Base-by-base conservation (phyloP, 192 early-diverging fungal species). In the Backusella mclennaniae region DNA sequence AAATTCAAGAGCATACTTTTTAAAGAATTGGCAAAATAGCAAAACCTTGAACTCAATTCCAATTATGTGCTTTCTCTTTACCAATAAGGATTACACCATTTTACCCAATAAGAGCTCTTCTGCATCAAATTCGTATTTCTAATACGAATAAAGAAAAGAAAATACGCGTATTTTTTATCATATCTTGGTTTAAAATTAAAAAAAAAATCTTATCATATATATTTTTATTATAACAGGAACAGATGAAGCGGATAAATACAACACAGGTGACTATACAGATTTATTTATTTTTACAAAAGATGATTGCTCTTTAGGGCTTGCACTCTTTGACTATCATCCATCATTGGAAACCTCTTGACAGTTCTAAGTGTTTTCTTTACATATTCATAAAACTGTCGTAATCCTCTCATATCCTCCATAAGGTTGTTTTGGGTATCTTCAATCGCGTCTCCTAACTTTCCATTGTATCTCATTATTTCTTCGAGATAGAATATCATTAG, bases 391-490 rank as follows among this genome's bases (percentile, higher is more conserved):
- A 63, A 63, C 21, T 63, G 56, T 63, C 56, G 23, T 26, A 63
- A 23, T 21, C 56, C 56, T 14, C 23, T 63, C 56, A 63, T 63
- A 2, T 63, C 56, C 11, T 63, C 26, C 23, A 29, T 63, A 8
- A 63, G 21, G 0, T 26, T 29, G 1, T 11, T 63, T 29, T 63
- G 56, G 7, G 56, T 63, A 63, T 12, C 11, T 26, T 63, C 56
- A 63, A 63, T 29, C 9, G 56, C 56, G 26, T 63, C 56, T 14
- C 56, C 56, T 23, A 63, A 29, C 23, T 63, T 63, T 23, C 56
- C 56, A 63, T 63, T 63, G 26, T 29, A 63, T 29, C 56, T 63
- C 56, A 29, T 63, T 63, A 63, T 63, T 29, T 63, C 56, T 63
- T 63, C 56, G 21, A 63, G 56, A 63, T 63, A 63, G 12, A 63